Base-by-base conservation (phyloP, 345 rosid genomes). In the Aethionema arabicum region DNA sequence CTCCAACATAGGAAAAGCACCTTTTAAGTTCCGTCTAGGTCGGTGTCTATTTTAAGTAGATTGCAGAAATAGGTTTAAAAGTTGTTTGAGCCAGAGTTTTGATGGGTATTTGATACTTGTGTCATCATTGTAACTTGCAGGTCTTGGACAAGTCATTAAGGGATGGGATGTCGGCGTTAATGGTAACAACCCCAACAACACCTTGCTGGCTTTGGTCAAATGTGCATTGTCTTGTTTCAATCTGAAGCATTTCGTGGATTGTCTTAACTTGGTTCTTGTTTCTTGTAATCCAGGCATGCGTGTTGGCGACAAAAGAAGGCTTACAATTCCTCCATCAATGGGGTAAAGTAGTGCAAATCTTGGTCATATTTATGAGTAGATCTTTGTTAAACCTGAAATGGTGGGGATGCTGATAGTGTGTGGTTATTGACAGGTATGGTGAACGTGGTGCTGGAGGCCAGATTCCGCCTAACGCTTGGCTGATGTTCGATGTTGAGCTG, bases 131-230 rank as follows among this genome's bases (percentile, higher is more conserved):
- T 78, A 32, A 57, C 44, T 2, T 67, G 57, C 73, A 95, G 97
- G 99, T 58, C 66, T 86, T 1, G 98, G 98, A 36, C 74, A 84
- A 72, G 99, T 95, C 62, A 95, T 95, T 49, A 86, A 86, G 76
- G 99, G 98, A 65, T 95, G 98, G 99, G 99, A 95, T 77, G 91
- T 90, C 55, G 99, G 97, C 13, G 91, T 95, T 46, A 76, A 75
- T 16, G 98, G 99, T 95, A 78, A 75, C 48, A 52, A 29, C 52
- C n/a, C 38, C 54, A 53, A 33, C 54, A 53, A 33, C 15, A 36
- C 61, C 32, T 13, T 47, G 68, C 8, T 50, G 39, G 43, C 36
- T 51, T 7, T 16, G 33, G 58, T 52, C 15, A 37, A 15, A 40
- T 42, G 15, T 36, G n/a, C 47, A 11, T 40, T 30, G 13, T 43